Evolutionary conservation across 805 yeast species (phyloP).

Genomic region (Candida tibetensis): DNA sequence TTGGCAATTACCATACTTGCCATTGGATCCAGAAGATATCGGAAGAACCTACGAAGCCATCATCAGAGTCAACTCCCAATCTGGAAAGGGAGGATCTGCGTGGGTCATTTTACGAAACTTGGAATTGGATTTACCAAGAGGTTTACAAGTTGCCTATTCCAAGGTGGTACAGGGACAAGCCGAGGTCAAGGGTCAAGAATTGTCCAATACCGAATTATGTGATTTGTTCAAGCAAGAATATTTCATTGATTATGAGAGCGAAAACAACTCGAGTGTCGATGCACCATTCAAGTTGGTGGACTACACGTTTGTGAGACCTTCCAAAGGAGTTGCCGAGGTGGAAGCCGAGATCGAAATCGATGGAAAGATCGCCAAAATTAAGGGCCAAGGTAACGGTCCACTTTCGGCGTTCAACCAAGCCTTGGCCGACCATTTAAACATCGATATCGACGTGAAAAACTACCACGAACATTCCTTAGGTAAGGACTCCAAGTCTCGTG

Average conservation of each 20-base stretch:
- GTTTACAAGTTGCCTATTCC: constrained; percentile 74
- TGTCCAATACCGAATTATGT: constrained; percentile 61
- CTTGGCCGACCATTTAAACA: constrained; percentile 45
- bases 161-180: constrained; percentile 67
- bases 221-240: constrained; percentile 63
- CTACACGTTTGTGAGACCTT: constrained; percentile 44
- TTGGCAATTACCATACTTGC: constrained; percentile 80
- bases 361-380: constrained; percentile 37
- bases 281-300: constrained; percentile 40
- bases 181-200: constrained; percentile 69
- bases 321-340: constrained; percentile 43
- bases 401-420: constrained; percentile 73
- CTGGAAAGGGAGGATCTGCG: constrained; percentile 88
- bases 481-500: constrained; percentile 63
- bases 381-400: constrained; percentile 80
- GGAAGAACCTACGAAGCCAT: constrained; percentile 93
- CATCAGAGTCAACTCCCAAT: constrained; percentile 82
- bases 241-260: constrained; percentile 37
- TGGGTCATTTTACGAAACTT: constrained; percentile 77
- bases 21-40: constrained; percentile 80
- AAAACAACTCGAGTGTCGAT: constrained; percentile 18
- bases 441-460: constrained; percentile 57
- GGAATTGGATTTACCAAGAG: constrained; percentile 79
- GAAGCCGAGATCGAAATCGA: constrained; percentile 49
- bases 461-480: constrained; percentile 84